A percentile compares a stretch with the other conserved stretches of the same genome.
phyloP scores from a whole-genome alignment of 805 yeast species.

The Myxozyma nipponensis region DNA sequence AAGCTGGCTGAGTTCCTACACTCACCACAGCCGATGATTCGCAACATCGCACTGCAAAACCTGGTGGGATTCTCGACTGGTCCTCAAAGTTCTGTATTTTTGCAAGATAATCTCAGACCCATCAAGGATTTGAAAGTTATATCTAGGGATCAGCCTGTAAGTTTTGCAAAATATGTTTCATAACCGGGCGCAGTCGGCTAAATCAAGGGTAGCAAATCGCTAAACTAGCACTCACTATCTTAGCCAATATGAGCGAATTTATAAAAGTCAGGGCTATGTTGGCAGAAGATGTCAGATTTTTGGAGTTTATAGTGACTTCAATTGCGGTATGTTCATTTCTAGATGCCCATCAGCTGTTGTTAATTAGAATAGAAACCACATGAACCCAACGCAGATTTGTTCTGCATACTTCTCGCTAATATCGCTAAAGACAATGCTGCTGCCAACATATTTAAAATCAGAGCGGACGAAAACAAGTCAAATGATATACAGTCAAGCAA shows the following conservation, averaged over 20 bases:
- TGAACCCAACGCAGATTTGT: constrained; percentile 71
- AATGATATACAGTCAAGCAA: constrained; percentile 10
- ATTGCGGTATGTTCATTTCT: constrained; percentile 35
- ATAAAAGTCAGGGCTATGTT: constrained; percentile 57
- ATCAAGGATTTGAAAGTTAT: constrained; percentile 66
- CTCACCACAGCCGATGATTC: constrained; percentile 72
- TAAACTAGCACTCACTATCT: constrained; percentile 58
- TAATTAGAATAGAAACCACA: constrained; percentile 42
- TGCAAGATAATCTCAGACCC: constrained; percentile 64
- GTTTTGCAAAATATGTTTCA: constrained; percentile 1
- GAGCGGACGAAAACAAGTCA: constrained; percentile 1
- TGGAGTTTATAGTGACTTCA: constrained; percentile 31
- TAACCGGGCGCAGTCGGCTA: no score
- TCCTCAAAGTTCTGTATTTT: constrained; percentile 60
- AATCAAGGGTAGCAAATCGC: constrained; percentile 22
- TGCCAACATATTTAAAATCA: constrained; percentile 12
- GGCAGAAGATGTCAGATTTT: constrained; percentile 58
- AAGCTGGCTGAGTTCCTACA: constrained; percentile 76
- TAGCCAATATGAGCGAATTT: constrained; percentile 81
- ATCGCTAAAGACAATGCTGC: constrained; percentile 73
- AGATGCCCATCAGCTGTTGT: constrained; percentile 47
- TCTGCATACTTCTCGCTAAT: constrained; percentile 79
- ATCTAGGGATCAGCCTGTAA: constrained; percentile 41
- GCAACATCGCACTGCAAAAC: constrained; percentile 80
- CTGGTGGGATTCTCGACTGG: constrained; percentile 78